phyloP scores from a whole-genome alignment of 169 alveolate species.

The Eimeria mitis region DNA sequence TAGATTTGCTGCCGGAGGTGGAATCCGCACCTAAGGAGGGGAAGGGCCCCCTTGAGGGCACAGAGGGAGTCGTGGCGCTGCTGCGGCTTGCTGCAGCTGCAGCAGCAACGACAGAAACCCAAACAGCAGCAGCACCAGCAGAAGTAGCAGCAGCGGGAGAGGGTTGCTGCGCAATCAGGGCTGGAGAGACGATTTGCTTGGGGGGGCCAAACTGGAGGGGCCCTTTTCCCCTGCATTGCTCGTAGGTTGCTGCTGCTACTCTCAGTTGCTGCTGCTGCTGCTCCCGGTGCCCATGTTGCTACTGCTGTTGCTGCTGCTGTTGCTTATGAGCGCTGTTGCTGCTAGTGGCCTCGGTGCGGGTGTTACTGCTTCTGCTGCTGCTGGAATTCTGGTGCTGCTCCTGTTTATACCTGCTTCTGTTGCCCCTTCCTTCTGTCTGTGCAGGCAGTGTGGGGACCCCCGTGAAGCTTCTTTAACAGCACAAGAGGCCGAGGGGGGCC shows the following conservation, averaged over 20 bases:
- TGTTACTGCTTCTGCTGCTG: background rate
- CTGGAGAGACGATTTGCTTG: background rate
- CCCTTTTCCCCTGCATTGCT: constrained; percentile 3
- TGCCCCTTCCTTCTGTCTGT: background rate
- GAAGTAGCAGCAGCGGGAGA: background rate
- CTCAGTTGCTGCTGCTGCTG: background rate
- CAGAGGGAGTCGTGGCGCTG: background rate
- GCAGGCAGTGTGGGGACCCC: constrained; percentile 3
- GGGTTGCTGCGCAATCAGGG: background rate
- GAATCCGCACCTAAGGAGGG: background rate
- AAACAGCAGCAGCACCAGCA: background rate
- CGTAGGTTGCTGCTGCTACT: background rate
- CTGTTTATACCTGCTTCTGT: background rate
- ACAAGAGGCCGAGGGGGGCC: background rate
- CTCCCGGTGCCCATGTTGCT: too few relatives aligned
- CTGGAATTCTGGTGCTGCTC: too few relatives aligned
- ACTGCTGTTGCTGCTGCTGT: background rate
- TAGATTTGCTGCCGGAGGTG: background rate
- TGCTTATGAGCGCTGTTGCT: background rate
- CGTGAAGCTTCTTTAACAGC: background rate
- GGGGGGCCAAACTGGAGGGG: constrained; percentile 24
- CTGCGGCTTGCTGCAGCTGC: constrained; percentile 27
- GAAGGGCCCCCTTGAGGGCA: background rate
- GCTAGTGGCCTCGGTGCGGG: background rate
- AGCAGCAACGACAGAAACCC: background rate